Conservation (phyloP, 2,329 filamentous ascomycete genomes). For the Monosporascus sp. region DNA sequence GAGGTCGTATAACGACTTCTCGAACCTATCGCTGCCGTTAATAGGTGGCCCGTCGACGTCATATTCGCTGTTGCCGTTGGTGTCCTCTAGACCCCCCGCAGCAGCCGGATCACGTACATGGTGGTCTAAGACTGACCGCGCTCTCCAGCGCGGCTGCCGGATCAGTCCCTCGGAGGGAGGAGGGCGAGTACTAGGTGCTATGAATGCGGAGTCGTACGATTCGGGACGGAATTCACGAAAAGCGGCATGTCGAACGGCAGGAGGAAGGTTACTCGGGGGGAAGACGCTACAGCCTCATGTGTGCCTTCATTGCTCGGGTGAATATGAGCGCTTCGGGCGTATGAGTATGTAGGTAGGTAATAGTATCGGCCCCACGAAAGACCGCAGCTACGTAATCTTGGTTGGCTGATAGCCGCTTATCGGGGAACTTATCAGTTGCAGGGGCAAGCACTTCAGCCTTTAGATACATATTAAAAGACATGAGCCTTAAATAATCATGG, state of each 20-base stretch:
- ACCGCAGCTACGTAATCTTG: too few species aligned
- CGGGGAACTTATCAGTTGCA: too few species aligned
- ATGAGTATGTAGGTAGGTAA: too few species aligned
- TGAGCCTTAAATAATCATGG: too few species aligned
- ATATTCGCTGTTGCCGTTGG: not conserved
- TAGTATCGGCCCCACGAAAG: too few species aligned
- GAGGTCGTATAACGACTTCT: constrained; percentile 98
- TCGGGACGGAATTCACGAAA: not conserved
- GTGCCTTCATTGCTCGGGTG: too few species aligned
- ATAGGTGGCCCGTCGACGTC: constrained; percentile 5
- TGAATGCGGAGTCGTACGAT: not conserved
- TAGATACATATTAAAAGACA: too few species aligned
- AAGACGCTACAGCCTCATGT: too few species aligned
- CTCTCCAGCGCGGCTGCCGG: not conserved
- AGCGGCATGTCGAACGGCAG: not conserved
- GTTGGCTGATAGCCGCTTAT: too few species aligned
- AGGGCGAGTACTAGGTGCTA: not conserved
- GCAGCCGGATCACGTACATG: constrained; percentile 14
- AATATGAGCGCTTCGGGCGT: too few species aligned
- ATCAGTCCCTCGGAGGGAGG: not conserved
- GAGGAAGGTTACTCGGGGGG: not conserved
- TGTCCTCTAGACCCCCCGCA: not conserved
- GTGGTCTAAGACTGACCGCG: constrained; percentile 5
- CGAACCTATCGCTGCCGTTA: constrained; percentile 65
- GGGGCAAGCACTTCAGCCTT: too few species aligned